A percentile compares a stretch with the other conserved stretches of the same genome.
Conservation (phyloP, 306 rosid genomes). For the Clitoria ternatea region DNA sequence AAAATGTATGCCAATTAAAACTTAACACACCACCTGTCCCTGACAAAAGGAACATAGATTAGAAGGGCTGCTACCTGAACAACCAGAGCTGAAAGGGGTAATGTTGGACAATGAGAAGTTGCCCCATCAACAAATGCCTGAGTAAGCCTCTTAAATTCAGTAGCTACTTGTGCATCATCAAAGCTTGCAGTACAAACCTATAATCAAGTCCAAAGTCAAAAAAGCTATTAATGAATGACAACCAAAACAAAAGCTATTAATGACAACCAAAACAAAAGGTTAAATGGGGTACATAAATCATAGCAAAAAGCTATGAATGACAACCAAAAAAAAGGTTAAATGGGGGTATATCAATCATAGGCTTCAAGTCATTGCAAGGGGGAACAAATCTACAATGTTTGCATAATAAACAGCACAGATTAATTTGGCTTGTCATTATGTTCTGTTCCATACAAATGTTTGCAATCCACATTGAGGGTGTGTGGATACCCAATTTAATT, state of each 20-base stretch:
- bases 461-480: neutral
- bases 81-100: constrained; percentile 76
- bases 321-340: neutral
- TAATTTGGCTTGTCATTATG: constrained; percentile 2
- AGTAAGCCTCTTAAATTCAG: constrained; percentile 69
- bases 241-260: neutral
- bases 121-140: constrained; percentile 65
- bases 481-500: no score
- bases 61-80: constrained; percentile 63
- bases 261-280: neutral
- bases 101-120: constrained; percentile 48
- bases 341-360: neutral
- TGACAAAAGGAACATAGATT: constrained; percentile 12
- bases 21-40: neutral
- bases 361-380: neutral
- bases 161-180: constrained; percentile 49
- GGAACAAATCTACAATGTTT: neutral
- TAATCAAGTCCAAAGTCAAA: constrained; percentile 26
- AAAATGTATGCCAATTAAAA: neutral
- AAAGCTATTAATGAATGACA: no score
- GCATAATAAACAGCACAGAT: neutral
- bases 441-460: neutral
- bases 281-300: neutral
- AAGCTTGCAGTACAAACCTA: constrained; percentile 72
- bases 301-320: constrained; percentile 1